Base-by-base conservation (phyloP, 2,329 filamentous ascomycete genomes). In the Epichloe sibirici region DNA sequence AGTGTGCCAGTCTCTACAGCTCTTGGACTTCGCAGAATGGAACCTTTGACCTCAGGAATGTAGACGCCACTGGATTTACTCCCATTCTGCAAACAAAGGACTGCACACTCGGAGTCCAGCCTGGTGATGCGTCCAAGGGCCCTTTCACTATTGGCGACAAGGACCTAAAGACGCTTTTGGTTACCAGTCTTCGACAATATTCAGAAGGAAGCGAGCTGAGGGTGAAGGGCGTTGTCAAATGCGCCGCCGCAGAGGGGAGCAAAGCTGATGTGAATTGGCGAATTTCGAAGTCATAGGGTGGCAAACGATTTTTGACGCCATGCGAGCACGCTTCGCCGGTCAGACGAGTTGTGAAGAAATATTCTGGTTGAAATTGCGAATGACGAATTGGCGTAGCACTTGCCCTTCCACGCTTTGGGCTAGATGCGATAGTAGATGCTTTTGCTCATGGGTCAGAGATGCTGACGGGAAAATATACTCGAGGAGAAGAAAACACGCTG, bases 1-100 rank as follows among this genome's bases (percentile, higher is more conserved):
- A 61, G 49, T 67, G 65, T 39, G 64, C 63, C 21, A 59, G 64
- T 4, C 59, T 67, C 3, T 63, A 62, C 52, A 66, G 63, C 48
- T 53, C 56, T 2, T 67, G 64, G 59, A 57, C 57, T 3, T 54
- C 54, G 12, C 52, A 57, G 39, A 67, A 65, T 42, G 65, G 65
- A n/a, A 65, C 61, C 13, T 67, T 67, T 45, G 52, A 47, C 48
- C 50, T 67, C 49, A 53, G 51, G 17, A 38, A 49, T n/a, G 53
- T 52, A 28, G 56, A 58, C 28, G 55, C 45, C 28, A 45, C 21
- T 5, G 55, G 50, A 3, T 60, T 57, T 23, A 55, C 63, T 44
- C 56, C 62, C 31, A 51, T 66, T 21, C 53, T 66, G 46, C 58
- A 58, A 37, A 56, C 57, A 4, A 57, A 53, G n/a, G 59, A 59